These are phyloP conservation scores for Leishmania aethiopica DNA, from an alignment of 208 protist genomes.

Conservation along the genomic window DNA sequence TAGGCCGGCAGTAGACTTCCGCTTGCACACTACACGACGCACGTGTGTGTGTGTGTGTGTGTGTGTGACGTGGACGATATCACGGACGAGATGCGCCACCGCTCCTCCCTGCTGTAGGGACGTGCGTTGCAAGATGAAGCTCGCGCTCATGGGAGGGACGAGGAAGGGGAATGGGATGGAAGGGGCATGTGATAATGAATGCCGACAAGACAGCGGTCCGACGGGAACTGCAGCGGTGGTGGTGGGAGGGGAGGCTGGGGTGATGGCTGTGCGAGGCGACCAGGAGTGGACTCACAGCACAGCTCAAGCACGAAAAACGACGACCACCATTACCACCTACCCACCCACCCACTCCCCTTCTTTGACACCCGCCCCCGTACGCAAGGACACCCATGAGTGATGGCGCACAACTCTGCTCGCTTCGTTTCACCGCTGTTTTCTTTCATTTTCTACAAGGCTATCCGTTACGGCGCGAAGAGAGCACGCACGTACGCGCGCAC, in stretches of 20 bases:
- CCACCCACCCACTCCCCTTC: too few species aligned
- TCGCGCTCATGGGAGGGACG: neutral
- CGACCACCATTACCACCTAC: too few species aligned
- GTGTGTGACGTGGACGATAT: neutral
- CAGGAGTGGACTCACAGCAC: neutral
- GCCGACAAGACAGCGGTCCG: neutral
- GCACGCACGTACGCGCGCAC: neutral
- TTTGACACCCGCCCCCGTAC: too few species aligned
- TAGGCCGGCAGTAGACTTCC: neutral
- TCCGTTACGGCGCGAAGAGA: neutral
- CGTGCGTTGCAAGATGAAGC: too few species aligned
- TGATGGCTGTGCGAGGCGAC: neutral
- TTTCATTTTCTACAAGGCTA: neutral
- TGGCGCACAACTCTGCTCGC: neutral
- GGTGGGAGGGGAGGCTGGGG: neutral
- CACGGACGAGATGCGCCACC: neutral
- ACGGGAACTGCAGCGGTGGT: neutral
- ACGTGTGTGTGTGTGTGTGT: neutral
- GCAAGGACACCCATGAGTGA: too few species aligned
- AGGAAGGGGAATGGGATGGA: neutral
- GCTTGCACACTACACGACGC: neutral
- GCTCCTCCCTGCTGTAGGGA: neutral
- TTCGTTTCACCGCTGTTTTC: neutral
- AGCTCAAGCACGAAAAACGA: neutral
- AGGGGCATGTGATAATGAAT: neutral